Percentiles rank a stretch among this genome's conserved stretches.
Evolutionary conservation across 306 rosid genomes (phyloP).

Genomic region (Oemleria cerasiformis): DNA sequence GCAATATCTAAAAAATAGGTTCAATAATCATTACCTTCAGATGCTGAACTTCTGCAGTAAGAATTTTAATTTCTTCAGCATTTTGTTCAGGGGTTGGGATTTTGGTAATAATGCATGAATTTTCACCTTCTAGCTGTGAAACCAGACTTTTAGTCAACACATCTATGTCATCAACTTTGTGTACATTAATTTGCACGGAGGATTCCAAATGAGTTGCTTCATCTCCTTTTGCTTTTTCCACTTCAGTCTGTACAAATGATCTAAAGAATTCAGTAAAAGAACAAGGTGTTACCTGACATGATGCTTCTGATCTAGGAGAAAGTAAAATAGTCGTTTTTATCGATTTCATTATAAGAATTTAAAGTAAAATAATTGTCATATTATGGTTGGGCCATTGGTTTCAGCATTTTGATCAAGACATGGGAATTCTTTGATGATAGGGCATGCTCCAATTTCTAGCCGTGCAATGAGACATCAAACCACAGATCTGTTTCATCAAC

Average conservation of each 20-base stretch:
- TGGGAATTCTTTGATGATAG: too few relatives aligned
- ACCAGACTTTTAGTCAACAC: constrained; percentile 38
- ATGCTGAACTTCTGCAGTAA: constrained; percentile 21
- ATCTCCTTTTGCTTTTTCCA: constrained; percentile 25
- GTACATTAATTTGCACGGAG: constrained; percentile 10
- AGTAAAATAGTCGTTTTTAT: neutral
- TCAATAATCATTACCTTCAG: constrained; percentile 55
- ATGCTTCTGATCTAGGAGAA: constrained; percentile 15
- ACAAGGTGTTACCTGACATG: constrained; percentile 1
- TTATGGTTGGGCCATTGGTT: too few relatives aligned
- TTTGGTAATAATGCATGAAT: constrained; percentile 32
- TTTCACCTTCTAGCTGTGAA: constrained; percentile 40
- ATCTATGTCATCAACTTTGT: constrained; percentile 31
- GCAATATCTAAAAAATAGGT: neutral
- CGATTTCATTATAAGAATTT: neutral
- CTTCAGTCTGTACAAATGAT: constrained; percentile 28
- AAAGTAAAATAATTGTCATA: neutral
- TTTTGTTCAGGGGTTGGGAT: constrained; percentile 48
- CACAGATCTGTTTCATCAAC: too few relatives aligned
- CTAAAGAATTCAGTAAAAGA: neutral
- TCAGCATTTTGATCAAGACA: too few relatives aligned
- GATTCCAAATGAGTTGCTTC: constrained; percentile 9
- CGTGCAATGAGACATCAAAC: too few relatives aligned
- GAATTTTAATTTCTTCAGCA: constrained; percentile 29
- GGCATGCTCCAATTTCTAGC: too few relatives aligned